A percentile compares a stretch with the other conserved stretches of the same genome.
Evolutionary conservation across 306 rosid genomes (phyloP).

Genomic region (Mimosa bimucronata): DNA sequence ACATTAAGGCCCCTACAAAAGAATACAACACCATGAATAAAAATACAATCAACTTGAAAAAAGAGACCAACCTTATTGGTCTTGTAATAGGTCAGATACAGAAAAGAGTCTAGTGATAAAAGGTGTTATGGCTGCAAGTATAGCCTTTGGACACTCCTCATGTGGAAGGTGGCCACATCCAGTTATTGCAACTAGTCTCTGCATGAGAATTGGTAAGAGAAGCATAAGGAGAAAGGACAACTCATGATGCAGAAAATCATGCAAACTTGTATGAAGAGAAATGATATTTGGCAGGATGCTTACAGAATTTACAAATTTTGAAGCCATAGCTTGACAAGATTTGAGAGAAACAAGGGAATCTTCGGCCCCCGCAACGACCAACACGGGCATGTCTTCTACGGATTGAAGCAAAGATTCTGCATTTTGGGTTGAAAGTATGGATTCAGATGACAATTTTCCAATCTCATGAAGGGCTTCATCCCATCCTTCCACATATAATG

Average conservation of each 20-base stretch:
- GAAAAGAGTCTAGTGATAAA: slow-evolving; percentile 65
- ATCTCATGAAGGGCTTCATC: slow-evolving; percentile 93
- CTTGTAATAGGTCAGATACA: slow-evolving; percentile 51
- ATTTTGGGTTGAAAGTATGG: slow-evolving; percentile 59
- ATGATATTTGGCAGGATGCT: slow-evolving; percentile 30
- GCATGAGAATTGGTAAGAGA: slow-evolving; percentile 41
- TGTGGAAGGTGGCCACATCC: slow-evolving; percentile 98
- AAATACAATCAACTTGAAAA: slow-evolving; percentile 28
- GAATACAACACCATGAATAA: slow-evolving; percentile 38
- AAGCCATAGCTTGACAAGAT: slow-evolving; percentile 83
- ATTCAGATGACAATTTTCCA: slow-evolving; percentile 84
- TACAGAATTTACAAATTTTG: slow-evolving; percentile 83
- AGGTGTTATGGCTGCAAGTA: slow-evolving; percentile 83
- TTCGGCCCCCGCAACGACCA: slow-evolving; percentile 79
- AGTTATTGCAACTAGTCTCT: slow-evolving; percentile 86
- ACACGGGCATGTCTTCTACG: slow-evolving; percentile 67
- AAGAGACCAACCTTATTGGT: slow-evolving; percentile 24
- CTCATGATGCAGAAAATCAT: slow-evolving; percentile 1
- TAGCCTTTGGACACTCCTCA: slow-evolving; percentile 94
- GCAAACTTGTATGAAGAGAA: background rate
- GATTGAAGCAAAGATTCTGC: slow-evolving; percentile 76
- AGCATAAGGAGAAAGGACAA: slow-evolving; percentile 1
- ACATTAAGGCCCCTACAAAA: slow-evolving; percentile 28
- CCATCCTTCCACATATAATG: slow-evolving; percentile 90
- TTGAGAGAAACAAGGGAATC: slow-evolving; percentile 80